Evolutionary conservation across 2,329 filamentous ascomycete species (phyloP).

Genomic region (Ampelomyces quisqualis): DNA sequence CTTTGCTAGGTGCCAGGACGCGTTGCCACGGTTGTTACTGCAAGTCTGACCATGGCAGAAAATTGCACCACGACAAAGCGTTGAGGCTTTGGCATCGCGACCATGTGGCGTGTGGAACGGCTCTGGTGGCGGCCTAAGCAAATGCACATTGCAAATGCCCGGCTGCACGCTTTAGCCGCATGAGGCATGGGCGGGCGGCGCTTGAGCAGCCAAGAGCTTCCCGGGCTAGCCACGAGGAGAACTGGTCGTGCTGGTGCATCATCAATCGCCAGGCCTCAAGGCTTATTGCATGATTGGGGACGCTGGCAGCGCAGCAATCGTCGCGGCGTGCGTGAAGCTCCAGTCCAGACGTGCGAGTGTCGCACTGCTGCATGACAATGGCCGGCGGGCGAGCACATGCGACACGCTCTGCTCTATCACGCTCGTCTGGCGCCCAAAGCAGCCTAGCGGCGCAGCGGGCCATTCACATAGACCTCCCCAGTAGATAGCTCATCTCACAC

Average conservation of each 20-base stretch:
- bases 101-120: background rate
- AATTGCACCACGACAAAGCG: too few relatives aligned
- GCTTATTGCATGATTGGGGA: background rate
- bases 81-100: too few relatives aligned
- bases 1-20: too few relatives aligned
- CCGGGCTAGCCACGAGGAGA: slow-evolving; percentile 8
- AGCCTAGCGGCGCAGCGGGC: slow-evolving; percentile 19
- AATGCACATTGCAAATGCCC: too few relatives aligned
- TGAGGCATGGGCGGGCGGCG: slow-evolving; percentile 4
- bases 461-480: slow-evolving; percentile 21
- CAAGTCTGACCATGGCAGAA: too few relatives aligned
- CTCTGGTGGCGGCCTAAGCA: slow-evolving; percentile 13
- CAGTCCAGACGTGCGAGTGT: too few relatives aligned
- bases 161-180: slow-evolving; percentile 10
- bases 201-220: slow-evolving; percentile 21
- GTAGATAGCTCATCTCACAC: slow-evolving; percentile 1
- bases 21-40: too few relatives aligned
- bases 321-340: background rate
- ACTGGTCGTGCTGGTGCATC: slow-evolving; percentile 9
- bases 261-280: background rate
- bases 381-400: slow-evolving; percentile 9
- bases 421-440: background rate
- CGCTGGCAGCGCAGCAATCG: background rate
- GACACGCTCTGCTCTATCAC: too few relatives aligned
- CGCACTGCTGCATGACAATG: slow-evolving; percentile 2